Percentiles rank a stretch among this genome's conserved stretches.
Conservation (phyloP, 371 early-diverging fungal species). For the Syncephalastrum racemosum region DNA sequence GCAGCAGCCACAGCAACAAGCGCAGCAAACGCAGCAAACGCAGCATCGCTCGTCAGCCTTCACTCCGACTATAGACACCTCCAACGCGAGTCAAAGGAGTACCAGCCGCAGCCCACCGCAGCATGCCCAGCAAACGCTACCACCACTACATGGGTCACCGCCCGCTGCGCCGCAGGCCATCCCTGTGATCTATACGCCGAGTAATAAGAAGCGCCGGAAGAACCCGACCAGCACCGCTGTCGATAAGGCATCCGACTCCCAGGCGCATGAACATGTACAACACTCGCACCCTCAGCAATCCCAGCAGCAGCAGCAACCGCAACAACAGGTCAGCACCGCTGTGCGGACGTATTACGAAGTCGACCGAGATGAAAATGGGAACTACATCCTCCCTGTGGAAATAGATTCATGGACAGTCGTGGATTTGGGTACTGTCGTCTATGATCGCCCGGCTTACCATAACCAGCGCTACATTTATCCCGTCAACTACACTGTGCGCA, state of each 20-base stretch:
- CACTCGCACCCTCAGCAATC: not conserved
- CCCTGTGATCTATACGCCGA: slow-evolving; percentile 31
- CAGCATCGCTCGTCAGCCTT: slow-evolving; percentile 15
- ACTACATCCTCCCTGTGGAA: slow-evolving; percentile 76
- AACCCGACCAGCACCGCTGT: slow-evolving; percentile 13
- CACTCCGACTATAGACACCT: slow-evolving; percentile 5
- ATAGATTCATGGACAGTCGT: slow-evolving; percentile 82
- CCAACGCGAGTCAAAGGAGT: too few species aligned
- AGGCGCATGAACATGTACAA: too few species aligned
- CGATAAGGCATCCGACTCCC: not conserved
- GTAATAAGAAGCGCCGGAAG: slow-evolving; percentile 30
- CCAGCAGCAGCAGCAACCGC: slow-evolving; percentile 4
- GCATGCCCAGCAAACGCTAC: not conserved
- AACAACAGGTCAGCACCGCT: slow-evolving; percentile 31
- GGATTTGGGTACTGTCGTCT: slow-evolving; percentile 74
- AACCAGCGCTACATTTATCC: slow-evolving; percentile 93
- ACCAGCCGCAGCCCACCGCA: not conserved
- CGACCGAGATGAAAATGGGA: slow-evolving; percentile 68
- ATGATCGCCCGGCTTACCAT: slow-evolving; percentile 83
- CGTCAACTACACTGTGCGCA: slow-evolving; percentile 75
- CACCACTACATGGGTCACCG: not conserved
- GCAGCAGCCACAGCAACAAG: slow-evolving; percentile 11
- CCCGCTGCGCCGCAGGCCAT: slow-evolving; percentile 8
- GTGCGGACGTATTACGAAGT: slow-evolving; percentile 54
- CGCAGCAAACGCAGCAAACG: slow-evolving; percentile 6